These are phyloP conservation scores for Fusarium redolens DNA, from an alignment of 2,329 filamentous ascomycete species.

Conservation along the genomic window DNA sequence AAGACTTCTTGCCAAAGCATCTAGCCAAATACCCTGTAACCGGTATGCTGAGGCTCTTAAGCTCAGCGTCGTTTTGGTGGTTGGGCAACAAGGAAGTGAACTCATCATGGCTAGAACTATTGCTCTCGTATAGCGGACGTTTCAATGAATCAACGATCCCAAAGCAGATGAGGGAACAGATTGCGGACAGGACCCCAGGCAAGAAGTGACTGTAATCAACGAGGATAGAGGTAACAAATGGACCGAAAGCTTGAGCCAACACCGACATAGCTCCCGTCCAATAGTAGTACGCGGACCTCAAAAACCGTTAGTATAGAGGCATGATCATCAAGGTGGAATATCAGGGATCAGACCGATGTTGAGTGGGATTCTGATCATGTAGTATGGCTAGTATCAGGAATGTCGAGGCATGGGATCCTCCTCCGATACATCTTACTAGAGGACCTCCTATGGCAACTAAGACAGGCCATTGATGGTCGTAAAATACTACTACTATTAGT, in stretches of 20 bases:
- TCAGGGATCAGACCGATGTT: not conserved
- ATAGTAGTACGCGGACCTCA: not conserved
- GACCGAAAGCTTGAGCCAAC: not conserved
- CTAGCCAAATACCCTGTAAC: not conserved
- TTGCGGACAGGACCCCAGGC: not conserved
- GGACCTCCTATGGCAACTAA: not conserved
- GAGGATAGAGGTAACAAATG: not conserved
- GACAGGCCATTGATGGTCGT: not conserved
- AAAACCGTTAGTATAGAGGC: fast-evolving
- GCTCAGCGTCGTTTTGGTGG: not conserved
- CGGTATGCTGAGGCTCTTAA: not conserved
- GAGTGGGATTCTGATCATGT: not conserved
- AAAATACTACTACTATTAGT: not conserved
- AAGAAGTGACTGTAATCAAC: not conserved
- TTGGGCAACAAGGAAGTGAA: not conserved
- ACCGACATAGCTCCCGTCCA: not conserved
- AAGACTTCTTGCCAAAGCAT: not conserved
- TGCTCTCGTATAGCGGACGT: not conserved
- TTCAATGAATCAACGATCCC: not conserved
- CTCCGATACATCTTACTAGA: not conserved
- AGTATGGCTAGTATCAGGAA: not conserved
- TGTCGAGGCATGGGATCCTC: not conserved
- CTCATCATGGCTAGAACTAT: not conserved
- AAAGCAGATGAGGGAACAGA: not conserved
- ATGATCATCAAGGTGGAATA: fast-evolving